Base-by-base conservation (phyloP, 352 stramenopile species). In the Phytophthora pseudosyringae region DNA sequence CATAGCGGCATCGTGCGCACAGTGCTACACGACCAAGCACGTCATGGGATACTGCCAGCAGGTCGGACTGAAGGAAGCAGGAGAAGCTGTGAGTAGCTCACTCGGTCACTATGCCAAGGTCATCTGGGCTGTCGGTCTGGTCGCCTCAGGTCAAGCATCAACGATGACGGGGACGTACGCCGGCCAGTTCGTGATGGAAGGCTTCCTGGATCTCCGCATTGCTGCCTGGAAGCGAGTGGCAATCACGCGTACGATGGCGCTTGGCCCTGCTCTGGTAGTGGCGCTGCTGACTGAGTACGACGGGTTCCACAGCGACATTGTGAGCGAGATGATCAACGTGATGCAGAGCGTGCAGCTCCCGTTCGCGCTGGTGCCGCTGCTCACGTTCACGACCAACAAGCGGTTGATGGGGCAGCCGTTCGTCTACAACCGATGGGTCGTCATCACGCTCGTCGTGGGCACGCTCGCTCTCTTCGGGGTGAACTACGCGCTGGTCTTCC, bases 151-250 rank as follows among this genome's bases (percentile, higher is more conserved):
- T 8, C 91, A 98, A 59, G 89, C 81, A 39, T 91, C 78, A 25
- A 97, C 92, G 3, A 98, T 98, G 81, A 98, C 94, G 2, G 93
- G 91, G 7, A 98, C 94, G n/a, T 98, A 97, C 66, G 93, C 94
- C 0, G 93, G 93, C 12, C 94, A 98, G 71, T 97, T 97, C 43
- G 89, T 98, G n/a, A 98, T 98, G 88, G 90, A 97, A 67, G 93
- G 91, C 6, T 98, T 98, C 63, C 69, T 98, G 7, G 67, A 97
- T 43, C 65, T 98, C 5, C 68, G 81, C 45, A 81, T 98, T 38
- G 65, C 83, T 1, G 73, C 90, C 6, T 96, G 90, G 79, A 76
- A 91, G 46, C 78, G 94, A 31, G 87, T 95, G 7, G 86, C 90
- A 7, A 63, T 98, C 5, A 98, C 93, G 0, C 84, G 94, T 12